Conservation (phyloP, 257 asterid species). For the Henckelia pumila region DNA sequence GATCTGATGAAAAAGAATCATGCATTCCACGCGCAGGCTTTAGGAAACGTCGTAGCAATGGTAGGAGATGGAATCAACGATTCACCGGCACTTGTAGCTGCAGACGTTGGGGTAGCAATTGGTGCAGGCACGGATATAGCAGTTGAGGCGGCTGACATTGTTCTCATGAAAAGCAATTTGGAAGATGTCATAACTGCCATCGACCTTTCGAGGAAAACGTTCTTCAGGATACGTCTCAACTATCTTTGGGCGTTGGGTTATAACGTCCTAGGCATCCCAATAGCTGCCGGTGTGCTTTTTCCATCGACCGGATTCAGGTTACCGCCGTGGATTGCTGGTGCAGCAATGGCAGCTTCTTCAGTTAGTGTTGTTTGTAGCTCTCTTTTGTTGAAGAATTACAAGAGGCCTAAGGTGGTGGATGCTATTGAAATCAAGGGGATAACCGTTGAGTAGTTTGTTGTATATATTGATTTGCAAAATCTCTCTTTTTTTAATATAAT, state of each 20-base stretch:
- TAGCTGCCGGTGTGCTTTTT: conserved; percentile 76
- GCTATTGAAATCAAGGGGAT: conserved; percentile 35
- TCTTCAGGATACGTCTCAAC: conserved; percentile 62
- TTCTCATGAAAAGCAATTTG: conserved; percentile 78
- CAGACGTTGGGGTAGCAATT: conserved; percentile 80
- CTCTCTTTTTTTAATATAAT: too few species aligned
- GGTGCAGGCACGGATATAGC: conserved; percentile 96
- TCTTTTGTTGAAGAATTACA: conserved; percentile 66
- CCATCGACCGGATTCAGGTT: conserved; percentile 61
- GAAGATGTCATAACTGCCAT: conserved; percentile 87
- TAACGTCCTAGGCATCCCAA: conserved; percentile 66
- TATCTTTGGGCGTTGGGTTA: conserved; percentile 80
- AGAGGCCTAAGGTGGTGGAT: conserved; percentile 60
- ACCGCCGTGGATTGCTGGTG: conserved; percentile 95
- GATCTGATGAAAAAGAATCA: too few species aligned
- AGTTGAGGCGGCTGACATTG: conserved; percentile 86
- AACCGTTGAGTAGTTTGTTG: conserved; percentile 31
- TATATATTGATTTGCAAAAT: too few species aligned
- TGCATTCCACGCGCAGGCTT: conserved; percentile 38
- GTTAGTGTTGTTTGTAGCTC: conserved; percentile 87
- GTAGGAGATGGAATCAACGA: conserved; percentile 91
- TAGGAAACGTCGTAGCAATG: conserved; percentile 71
- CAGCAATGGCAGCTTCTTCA: conserved; percentile 95
- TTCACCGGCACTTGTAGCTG: conserved; percentile 88
- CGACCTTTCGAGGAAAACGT: conserved; percentile 72